These are phyloP conservation scores for Wickerhamomyces queroliae DNA, from an alignment of 805 yeast species.

Conservation along the genomic window DNA sequence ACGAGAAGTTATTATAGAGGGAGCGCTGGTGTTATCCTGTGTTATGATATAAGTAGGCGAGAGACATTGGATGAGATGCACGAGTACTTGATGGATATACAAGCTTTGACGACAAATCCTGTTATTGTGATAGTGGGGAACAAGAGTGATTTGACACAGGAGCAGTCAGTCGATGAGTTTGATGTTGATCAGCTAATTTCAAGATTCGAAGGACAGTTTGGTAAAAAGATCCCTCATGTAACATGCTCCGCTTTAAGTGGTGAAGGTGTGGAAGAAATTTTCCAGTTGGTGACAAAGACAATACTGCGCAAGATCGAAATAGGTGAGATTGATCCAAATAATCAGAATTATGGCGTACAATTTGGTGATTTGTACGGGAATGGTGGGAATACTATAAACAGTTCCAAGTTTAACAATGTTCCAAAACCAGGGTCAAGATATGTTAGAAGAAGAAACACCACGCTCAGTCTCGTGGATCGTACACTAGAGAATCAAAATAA, in stretches of 20 bases:
- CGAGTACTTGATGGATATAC: conserved; percentile 26
- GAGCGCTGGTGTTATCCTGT: conserved; percentile 31
- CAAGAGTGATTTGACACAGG: conserved; percentile 22
- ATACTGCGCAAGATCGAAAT: conserved; percentile 41
- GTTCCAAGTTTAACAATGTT: not conserved
- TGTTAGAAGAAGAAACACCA: conserved; percentile 11
- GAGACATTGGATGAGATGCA: conserved; percentile 21
- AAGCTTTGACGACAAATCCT: conserved; percentile 22
- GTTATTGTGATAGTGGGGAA: conserved; percentile 30
- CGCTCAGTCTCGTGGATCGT: conserved; percentile 13
- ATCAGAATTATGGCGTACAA: conserved; percentile 41
- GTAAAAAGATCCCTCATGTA: conserved; percentile 28
- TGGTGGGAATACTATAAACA: conserved; percentile 17
- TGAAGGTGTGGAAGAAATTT: conserved; percentile 34
- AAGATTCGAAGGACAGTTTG: conserved; percentile 17
- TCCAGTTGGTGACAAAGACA: conserved; percentile 31
- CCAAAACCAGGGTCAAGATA: conserved; percentile 1
- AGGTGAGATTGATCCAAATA: conserved; percentile 42
- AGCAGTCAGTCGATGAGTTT: conserved; percentile 26
- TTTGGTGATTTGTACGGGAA: conserved; percentile 38
- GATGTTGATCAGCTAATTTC: conserved; percentile 22
- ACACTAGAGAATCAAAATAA: conserved; percentile 4
- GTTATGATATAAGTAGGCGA: conserved; percentile 25
- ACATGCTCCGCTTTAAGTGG: conserved; percentile 37
- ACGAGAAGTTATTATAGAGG: conserved; percentile 34